phyloP scores from a whole-genome alignment of 2,329 filamentous ascomycete species.

The Alternaria conjuncta region DNA sequence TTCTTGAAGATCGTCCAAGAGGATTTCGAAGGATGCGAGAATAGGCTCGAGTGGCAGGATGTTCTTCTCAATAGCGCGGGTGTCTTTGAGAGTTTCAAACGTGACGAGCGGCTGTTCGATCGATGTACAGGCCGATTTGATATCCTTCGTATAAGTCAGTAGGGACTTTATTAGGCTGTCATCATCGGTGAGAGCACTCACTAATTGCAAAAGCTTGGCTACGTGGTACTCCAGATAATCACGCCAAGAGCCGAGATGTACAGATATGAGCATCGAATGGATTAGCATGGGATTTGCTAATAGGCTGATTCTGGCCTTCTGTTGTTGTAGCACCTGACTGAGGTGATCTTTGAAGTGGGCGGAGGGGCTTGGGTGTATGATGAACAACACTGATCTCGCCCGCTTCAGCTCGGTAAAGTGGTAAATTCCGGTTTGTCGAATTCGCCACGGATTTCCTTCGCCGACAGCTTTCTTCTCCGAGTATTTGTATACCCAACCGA shows the following conservation, averaged over 20 bases:
- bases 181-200: no score
- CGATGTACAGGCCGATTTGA: neutral
- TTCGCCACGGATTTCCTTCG: neutral
- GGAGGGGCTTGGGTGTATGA: neutral
- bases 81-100: neutral
- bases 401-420: neutral
- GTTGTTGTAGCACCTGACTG: neutral
- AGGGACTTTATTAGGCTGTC: no score
- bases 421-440: neutral
- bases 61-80: neutral
- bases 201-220: neutral
- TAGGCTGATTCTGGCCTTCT: neutral
- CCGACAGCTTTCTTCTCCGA: neutral
- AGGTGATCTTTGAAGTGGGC: neutral
- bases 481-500: neutral
- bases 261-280: neutral
- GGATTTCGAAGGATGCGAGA: neutral
- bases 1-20: neutral
- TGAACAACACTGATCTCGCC: neutral
- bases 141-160: neutral
- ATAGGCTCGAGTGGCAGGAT: neutral
- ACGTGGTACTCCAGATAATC: neutral
- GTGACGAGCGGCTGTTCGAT: no score
- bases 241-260: neutral
- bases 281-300: neutral